Percentiles rank a stretch among this genome's conserved stretches.
Evolutionary conservation across 352 stramenopile species (phyloP).

Genomic region (Globisporangium yorkense): DNA sequence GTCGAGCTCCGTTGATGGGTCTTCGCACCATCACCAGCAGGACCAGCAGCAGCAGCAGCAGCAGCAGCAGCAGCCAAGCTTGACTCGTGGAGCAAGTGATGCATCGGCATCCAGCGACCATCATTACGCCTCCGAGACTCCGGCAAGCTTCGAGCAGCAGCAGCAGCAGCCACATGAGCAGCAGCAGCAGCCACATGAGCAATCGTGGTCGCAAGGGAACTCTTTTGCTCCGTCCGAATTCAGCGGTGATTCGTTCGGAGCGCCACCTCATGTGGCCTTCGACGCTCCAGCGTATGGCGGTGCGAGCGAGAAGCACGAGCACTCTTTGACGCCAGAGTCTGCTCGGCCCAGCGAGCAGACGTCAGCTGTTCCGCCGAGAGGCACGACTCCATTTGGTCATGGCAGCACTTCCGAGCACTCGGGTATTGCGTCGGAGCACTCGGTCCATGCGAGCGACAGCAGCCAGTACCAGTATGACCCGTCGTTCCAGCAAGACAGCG

Average conservation of each 20-base stretch:
- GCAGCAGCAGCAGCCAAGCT: constrained; percentile 17
- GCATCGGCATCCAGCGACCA: constrained; percentile 29
- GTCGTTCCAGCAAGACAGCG: not conserved
- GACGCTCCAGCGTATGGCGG: not conserved
- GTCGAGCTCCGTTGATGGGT: constrained; percentile 1
- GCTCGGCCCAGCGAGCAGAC: not conserved
- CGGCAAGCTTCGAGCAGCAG: constrained; percentile 6
- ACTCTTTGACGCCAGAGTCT: not conserved
- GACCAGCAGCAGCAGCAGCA: constrained; percentile 9
- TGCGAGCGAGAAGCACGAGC: not conserved
- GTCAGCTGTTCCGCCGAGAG: not conserved
- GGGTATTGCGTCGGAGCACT: constrained; percentile 1
- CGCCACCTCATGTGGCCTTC: not conserved
- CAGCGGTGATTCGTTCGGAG: constrained; percentile 5
- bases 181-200: constrained; percentile 9
- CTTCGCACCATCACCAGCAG: constrained; percentile 10
- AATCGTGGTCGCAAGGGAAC: constrained; percentile 7
- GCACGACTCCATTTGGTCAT: constrained; percentile 3
- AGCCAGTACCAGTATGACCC: constrained; percentile 1
- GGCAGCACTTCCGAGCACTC: not conserved
- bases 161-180: constrained; percentile 10
- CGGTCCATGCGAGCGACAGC: not conserved
- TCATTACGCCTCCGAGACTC: constrained; percentile 14
- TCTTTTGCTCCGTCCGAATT: not conserved
- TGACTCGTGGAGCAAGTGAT: constrained; percentile 31